phyloP scores from a whole-genome alignment of 164 flowering plant species.

The Platanus orientalis region DNA sequence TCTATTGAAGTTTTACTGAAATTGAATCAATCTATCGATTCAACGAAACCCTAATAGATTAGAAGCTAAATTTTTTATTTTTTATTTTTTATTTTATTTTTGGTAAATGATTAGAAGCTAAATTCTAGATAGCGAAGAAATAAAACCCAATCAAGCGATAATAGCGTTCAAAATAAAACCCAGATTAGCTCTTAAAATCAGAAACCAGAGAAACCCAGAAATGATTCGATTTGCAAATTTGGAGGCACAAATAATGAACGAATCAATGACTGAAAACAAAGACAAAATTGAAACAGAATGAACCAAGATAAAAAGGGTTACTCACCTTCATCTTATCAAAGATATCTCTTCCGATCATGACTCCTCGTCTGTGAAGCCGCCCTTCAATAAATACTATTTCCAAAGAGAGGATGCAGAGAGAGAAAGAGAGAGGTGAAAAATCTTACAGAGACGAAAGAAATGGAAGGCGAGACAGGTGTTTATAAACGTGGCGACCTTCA shows the following conservation, averaged over 20 bases:
- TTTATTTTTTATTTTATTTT: no score
- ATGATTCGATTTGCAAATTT: background rate
- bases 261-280: background rate
- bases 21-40: no score
- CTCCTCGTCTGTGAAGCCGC: background rate
- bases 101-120: background rate
- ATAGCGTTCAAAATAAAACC: background rate
- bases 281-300: background rate
- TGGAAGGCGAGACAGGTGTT: background rate
- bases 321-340: conserved; percentile 73
- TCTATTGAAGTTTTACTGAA: no score
- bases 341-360: conserved; percentile 62
- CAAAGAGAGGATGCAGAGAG: background rate
- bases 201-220: background rate
- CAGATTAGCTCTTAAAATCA: background rate
- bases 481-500: background rate
- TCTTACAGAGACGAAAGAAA: background rate
- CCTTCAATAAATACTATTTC: background rate
- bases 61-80: no score
- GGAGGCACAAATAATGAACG: background rate
- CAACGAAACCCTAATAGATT: no score
- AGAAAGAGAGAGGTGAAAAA: background rate
- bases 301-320: background rate
- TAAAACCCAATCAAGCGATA: background rate
- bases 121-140: background rate